Base-by-base conservation (phyloP, 2,329 filamentous ascomycete genomes). In the Penicillium palitans region DNA sequence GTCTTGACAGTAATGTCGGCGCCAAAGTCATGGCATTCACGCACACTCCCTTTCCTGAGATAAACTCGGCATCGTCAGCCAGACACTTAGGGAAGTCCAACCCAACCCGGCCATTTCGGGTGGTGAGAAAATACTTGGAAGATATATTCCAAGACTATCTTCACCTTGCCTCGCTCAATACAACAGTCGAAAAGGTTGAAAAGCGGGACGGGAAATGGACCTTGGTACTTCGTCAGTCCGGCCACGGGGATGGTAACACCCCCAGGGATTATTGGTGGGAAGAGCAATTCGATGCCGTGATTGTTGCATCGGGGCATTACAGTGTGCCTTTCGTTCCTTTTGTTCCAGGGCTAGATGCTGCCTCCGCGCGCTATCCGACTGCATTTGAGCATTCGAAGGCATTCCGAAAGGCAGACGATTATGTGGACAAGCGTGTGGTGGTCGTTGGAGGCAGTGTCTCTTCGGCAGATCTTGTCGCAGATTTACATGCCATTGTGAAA, bases 291-390 rank as follows among this genome's bases (percentile, higher is more conserved):
- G 77, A 80, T 61, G 77, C 76, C 0, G 54, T 80, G 0, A 66
- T 79, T 15, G 74, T 79, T 35, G 78, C 78, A 0, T 73, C 68
- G 0, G 78, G 78, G 0, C 77, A 80, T 58, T 79, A 78, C 57
- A 72, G 70, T 40, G 66, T 79, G 2, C 77, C 77, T 0, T 72
- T 68, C 46, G 65, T 79, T 5, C 78, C 77, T 0, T 59, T 69
- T 0, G 72, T 80, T 8, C 57, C 67, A 0, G 77, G 78, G 0
- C 57, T 80, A 0, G 40, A 56, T 3, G 69, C 70, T 15, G 74
- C 68, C 21, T 68, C 74, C 17, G 52, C 63, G 45, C 59, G 56
- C 3, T 70, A 69, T 46, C 76, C 77, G 0, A 68, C 66, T 1
- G 60, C 50, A 1, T 71, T 79, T n/a, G 62, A 72, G 15, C 78